Evolutionary conservation across 148 eudicot genomes (phyloP), one percentile per base, ranked within the genome.

Genomic region (Chenopodium berlandieri): DNA sequence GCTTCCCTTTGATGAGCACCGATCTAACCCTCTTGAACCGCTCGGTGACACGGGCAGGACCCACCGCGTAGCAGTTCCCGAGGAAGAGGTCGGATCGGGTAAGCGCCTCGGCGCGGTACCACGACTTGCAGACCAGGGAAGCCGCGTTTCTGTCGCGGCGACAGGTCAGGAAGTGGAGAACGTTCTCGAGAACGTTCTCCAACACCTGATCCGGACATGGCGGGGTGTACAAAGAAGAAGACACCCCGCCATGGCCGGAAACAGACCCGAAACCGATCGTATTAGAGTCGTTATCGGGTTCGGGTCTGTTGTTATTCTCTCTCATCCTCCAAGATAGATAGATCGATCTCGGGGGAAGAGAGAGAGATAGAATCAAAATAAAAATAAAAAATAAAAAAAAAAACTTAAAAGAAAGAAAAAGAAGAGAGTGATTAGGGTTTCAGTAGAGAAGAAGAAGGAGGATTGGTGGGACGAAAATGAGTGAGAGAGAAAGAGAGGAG

Each of bases 111-210:
- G 89, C 89, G 0, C 87, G 87, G 86, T 83, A 91, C 97, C 97
- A 94, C 4, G 97, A 89, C 47, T 86, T 89, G 82, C 92, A 90
- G 0, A 94, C 97, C 0, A 92, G 50, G 0, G 97, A 92, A 2
- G 85, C 95, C 0, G 95, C 73, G 95, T 88, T 91, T 2, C 95
- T 88, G 84, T 94, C 95, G 0, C 81, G 83, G 47, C 91, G 88
- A 14, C 76, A 75, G 0, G 92, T 90, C 4, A 94, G 84, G 89
- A 87, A 88, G 56, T 83, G 84, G 25, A 94, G 90, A 1, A 94
- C 94, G 87, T 86, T 88, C 20, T 94, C 97, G 0, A 94, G 86
- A 0, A 94, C 97, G 87, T 93, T 93, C 82, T 93, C 97, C 20
- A 93, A 84, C 0, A 92, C 91, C 54, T 93, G 91, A 86, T 91